Base-by-base conservation (phyloP, 2,329 filamentous ascomycete genomes). In the Fusarium robinianum region DNA sequence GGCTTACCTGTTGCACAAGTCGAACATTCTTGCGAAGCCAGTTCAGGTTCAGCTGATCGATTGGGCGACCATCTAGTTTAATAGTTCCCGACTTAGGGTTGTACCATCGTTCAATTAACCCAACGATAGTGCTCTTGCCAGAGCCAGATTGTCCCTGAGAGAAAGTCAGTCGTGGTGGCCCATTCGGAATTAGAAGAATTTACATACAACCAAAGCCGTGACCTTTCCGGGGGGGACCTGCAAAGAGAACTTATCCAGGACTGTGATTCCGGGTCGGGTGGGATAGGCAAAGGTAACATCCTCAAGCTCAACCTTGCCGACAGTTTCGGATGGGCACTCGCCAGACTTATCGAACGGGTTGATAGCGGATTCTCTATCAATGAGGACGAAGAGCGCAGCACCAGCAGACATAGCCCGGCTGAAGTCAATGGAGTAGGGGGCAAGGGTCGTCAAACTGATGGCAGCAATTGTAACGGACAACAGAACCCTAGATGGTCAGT, bases 241-340 rank as follows among this genome's bases (percentile, higher is more conserved):
- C 1, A 77, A 61, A 3, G 64, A 68, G 19, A 77, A 70, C 24
- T 70, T 57, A 8, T 73, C 61, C 7, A 76, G 51, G 2, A 77
- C 71, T 1, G 63, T 64, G 7, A 67, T 64, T 2, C 69, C 67
- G 1, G 73, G 72, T 0, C 75, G 61, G 2, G 67, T 69, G 0
- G 74, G 74, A 49, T 78, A 78, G 2, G 67, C 60, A 44, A 77
- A 75, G 1, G 57, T 64, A n/a, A 78, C 54, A 12, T 69, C 65
- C 6, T 70, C 60, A 8, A 77, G 49, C 11, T 70, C 61, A 4
- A 77, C 60, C 3, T 60, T 45, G 5, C 69, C 69, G 3, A 55
- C 17, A 1, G 63, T 63, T 11, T 63, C 51, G 2, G 52, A 41
- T 0, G 67, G 66, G 15, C 49, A 50, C 26, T 63, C 62, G 11